Base-by-base conservation (phyloP, 176 grass and related monocot species). In the Hyparrhenia diplandra region DNA sequence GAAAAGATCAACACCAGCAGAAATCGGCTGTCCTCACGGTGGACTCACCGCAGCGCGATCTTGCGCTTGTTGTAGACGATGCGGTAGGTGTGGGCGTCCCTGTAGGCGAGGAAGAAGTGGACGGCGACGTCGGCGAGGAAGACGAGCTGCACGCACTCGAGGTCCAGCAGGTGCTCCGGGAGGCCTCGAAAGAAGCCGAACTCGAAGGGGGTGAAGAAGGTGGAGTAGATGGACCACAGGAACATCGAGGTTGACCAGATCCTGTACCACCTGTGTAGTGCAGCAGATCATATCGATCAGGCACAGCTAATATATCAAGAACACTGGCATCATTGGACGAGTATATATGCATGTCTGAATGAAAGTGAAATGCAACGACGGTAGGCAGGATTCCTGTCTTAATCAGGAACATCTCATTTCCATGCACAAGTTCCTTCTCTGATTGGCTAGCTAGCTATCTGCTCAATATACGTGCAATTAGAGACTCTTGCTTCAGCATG, bases 121-220 rank as follows among this genome's bases (percentile, higher is more conserved):
- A 91, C 69, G 28, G 87, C 72, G 52, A 94, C 81, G 85, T 98
- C 95, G 45, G 80, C 88, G 24, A 94, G 88, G 88, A 94, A 98
- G 83, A 98, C 25, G 61, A 94, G 63, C 85, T 98, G 92, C 27
- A 75, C 90, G 70, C 81, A 98, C 57, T 98, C 92, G 39, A 98
- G 90, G 84, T 91, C 69, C 31, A 83, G 57, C 27, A 94, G 42
- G 60, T 85, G 80, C 61, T 89, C 70, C 5, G 95, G 92, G 81
- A 94, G 73, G 8, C 92, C 95, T 0, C 90, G 83, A 80, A 98
- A 98, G 85, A 94, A 94, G 52, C 86, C 88, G 41, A 91, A 98
- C 61, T 90, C 95, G 74, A 98, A 80, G n/a, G 92, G 90, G 31
- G 95, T 92, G 86, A 87, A 91, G 90, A 98, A 94, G 69, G 86